Conservation (phyloP, 2,329 filamentous ascomycete genomes). For the Fusarium oligoseptatum region DNA sequence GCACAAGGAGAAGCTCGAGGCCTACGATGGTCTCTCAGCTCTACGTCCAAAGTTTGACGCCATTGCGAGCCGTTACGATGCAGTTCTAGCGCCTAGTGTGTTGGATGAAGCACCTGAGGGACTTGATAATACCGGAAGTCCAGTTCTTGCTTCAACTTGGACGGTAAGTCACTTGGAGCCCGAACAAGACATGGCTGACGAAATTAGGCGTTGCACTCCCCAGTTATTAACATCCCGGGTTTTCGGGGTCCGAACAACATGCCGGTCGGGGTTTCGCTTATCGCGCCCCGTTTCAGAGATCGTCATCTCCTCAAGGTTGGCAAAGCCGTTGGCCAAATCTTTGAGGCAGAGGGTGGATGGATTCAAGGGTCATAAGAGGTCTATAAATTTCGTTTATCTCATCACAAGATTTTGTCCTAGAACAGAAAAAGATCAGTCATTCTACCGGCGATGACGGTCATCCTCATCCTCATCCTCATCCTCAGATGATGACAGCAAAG, state of each 20-base stretch:
- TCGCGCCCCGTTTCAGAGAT: conserved; percentile 62
- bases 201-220: conserved; percentile 65
- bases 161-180: conserved; percentile 58
- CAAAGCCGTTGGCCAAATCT: conserved; percentile 52
- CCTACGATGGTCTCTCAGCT: conserved; percentile 66
- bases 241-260: conserved; percentile 65
- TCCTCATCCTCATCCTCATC: conserved; percentile 14
- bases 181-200: not conserved
- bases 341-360: conserved; percentile 47
- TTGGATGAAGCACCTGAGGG: conserved; percentile 71
- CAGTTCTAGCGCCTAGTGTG: conserved; percentile 70
- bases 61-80: conserved; percentile 64
- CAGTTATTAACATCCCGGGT: conserved; percentile 73
- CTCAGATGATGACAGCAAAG: conserved; percentile 32
- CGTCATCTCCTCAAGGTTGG: conserved; percentile 58
- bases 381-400: not conserved
- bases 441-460: conserved; percentile 1
- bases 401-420: not conserved
- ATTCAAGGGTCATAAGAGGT: not conserved
- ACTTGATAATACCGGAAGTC: conserved; percentile 64
- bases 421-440: not conserved
- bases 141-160: conserved; percentile 65
- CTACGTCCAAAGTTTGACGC: conserved; percentile 68
- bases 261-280: conserved; percentile 70
- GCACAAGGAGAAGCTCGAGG: conserved; percentile 62